Conservation (phyloP, 148 eudicot genomes). For the Nepenthes gracilis region DNA sequence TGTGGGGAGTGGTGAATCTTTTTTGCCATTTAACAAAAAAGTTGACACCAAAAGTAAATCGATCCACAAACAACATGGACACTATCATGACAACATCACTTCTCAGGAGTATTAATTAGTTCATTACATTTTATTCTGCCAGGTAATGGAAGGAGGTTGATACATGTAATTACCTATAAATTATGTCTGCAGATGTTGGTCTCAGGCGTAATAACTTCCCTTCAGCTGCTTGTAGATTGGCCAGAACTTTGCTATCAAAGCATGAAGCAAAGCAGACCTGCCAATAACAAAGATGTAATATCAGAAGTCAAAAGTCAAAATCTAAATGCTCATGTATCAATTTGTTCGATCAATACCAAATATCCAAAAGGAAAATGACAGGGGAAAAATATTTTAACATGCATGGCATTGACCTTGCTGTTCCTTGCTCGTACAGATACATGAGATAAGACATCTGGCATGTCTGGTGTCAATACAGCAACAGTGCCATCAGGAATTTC, state of each 20-base stretch:
- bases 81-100: not conserved
- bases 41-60: not conserved
- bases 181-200: conserved; percentile 78
- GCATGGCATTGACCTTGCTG: conserved; percentile 46
- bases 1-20: too few relatives aligned
- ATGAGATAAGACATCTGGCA: conserved; percentile 99
- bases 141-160: not conserved
- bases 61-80: not conserved
- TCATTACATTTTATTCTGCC: not conserved
- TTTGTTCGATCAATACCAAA: not conserved
- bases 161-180: conserved; percentile 39
- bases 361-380: not conserved
- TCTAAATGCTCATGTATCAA: not conserved
- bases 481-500: conserved; percentile 98
- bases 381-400: not conserved
- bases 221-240: conserved; percentile 63
- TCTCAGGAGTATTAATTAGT: not conserved
- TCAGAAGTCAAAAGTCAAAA: not conserved
- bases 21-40: conserved; percentile 1
- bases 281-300: not conserved
- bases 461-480: conserved; percentile 92
- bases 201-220: conserved; percentile 69
- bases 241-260: conserved; percentile 68
- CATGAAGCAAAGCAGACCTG: conserved; percentile 98
- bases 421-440: conserved; percentile 99